Evolutionary conservation across 2,329 filamentous ascomycete genomes (phyloP).

Genomic region (Pezicula neosporulosa): DNA sequence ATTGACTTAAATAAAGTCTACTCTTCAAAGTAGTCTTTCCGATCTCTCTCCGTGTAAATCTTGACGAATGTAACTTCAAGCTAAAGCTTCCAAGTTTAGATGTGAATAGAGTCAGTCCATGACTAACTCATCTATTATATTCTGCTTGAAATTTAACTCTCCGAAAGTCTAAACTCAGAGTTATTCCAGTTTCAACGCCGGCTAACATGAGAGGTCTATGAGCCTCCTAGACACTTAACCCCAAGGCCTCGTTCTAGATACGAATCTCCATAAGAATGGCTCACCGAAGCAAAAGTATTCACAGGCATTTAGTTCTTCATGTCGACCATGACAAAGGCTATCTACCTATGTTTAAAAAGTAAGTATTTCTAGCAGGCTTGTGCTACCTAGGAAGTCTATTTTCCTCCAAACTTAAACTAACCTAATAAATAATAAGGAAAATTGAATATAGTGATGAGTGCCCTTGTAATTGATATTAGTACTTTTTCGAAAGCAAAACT

Average conservation of each 20-base stretch:
- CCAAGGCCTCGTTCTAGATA: slow-evolving; percentile 9
- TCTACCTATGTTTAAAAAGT: too few relatives aligned
- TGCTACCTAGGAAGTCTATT: too few relatives aligned
- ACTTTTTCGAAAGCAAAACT: too few relatives aligned
- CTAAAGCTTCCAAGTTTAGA: slow-evolving; percentile 23
- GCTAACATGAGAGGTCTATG: background rate
- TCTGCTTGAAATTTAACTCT: slow-evolving; percentile 13
- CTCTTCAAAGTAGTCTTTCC: background rate
- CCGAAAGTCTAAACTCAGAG: slow-evolving; percentile 21
- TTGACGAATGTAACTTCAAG: slow-evolving; percentile 3
- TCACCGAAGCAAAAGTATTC: slow-evolving; percentile 4
- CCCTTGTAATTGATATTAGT: too few relatives aligned
- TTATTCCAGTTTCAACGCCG: slow-evolving; percentile 9
- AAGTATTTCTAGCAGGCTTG: too few relatives aligned
- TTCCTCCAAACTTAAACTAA: too few relatives aligned
- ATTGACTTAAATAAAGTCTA: slow-evolving; percentile 5
- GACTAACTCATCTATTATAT: slow-evolving; percentile 11
- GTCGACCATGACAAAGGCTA: too few relatives aligned
- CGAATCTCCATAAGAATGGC: background rate
- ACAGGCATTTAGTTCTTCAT: background rate
- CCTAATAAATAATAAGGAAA: too few relatives aligned
- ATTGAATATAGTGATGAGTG: too few relatives aligned
- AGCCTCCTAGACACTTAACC: background rate
- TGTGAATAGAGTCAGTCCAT: slow-evolving; percentile 23
- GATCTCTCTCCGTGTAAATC: slow-evolving; percentile 10